phyloP scores from a whole-genome alignment of 768 basidiomycete species.

The Boletus fagicola region DNA sequence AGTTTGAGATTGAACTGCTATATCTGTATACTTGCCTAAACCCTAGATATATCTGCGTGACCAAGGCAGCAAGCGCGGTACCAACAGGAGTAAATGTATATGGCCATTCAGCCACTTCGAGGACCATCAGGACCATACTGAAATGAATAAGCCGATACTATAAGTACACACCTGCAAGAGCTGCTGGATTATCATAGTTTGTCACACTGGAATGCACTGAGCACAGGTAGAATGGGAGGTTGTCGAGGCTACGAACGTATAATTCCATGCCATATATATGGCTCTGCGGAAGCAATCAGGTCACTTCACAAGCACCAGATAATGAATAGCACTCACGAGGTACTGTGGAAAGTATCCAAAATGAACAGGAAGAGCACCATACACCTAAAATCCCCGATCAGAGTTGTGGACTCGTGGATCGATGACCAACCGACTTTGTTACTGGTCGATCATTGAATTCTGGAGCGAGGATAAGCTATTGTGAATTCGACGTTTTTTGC shows the following conservation, averaged over 20 bases:
- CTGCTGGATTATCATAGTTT: not conserved
- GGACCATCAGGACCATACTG: not conserved
- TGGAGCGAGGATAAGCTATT: not conserved
- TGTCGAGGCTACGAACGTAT: conserved; percentile 6
- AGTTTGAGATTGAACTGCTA: no score
- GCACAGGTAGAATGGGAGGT: not conserved
- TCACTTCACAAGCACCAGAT: not conserved
- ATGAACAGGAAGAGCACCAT: conserved; percentile 17
- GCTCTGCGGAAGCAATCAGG: conserved; percentile 1
- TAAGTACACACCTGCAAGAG: not conserved
- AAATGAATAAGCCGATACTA: no score
- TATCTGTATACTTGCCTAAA: conserved; percentile 36
- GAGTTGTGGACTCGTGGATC: not conserved
- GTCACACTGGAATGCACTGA: not conserved
- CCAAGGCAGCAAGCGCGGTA: conserved; percentile 45
- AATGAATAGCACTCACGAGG: conserved; percentile 7
- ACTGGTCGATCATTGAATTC: conserved; percentile 15
- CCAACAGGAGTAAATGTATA: conserved; percentile 51
- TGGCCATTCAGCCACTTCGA: conserved; percentile 38
- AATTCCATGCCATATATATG: conserved; percentile 22
- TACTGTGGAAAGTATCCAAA: conserved; percentile 19
- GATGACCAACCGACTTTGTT: conserved; percentile 1
- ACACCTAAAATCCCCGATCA: not conserved
- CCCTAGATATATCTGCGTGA: conserved; percentile 50
- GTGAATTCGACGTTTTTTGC: not conserved